Evolutionary conservation across 768 basidiomycete species (phyloP).

Genomic region (Agaricus blazei): DNA sequence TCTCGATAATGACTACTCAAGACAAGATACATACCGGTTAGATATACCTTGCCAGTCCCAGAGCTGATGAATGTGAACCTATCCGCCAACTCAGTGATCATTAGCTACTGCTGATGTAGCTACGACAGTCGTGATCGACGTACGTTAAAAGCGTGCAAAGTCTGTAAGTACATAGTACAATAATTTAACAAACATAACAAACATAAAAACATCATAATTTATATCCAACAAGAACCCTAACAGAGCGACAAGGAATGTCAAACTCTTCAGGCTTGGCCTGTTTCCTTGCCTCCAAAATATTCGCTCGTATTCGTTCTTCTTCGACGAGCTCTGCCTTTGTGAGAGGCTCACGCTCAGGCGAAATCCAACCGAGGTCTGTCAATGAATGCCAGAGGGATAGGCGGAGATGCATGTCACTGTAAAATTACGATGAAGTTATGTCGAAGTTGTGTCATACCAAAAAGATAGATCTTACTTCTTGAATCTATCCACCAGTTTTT

Average conservation of each 20-base stretch:
- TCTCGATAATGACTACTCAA: too few relatives aligned
- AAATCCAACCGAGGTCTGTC: slow-evolving; percentile 50
- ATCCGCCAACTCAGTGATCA: too few relatives aligned
- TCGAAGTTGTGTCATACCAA: background rate
- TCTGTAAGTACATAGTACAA: too few relatives aligned
- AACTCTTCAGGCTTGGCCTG: slow-evolving; percentile 48
- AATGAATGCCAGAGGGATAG: slow-evolving; percentile 62
- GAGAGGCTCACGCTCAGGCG: slow-evolving; percentile 56
- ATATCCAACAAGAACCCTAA: slow-evolving; percentile 57
- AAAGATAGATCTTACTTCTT: slow-evolving; percentile 27
- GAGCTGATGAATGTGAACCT: too few relatives aligned
- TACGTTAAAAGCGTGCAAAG: too few relatives aligned
- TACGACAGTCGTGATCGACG: too few relatives aligned
- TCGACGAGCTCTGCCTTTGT: slow-evolving; percentile 68
- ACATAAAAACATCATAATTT: slow-evolving; percentile 27
- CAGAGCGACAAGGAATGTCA: slow-evolving; percentile 50
- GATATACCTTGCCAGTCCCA: too few relatives aligned
- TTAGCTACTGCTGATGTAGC: too few relatives aligned
- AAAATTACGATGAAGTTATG: background rate
- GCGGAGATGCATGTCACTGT: slow-evolving; percentile 63
- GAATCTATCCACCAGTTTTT: slow-evolving; percentile 54
- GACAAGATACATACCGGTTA: too few relatives aligned
- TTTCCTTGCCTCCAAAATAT: slow-evolving; percentile 54
- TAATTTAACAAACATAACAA: background rate
- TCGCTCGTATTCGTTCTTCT: slow-evolving; percentile 56